These are phyloP conservation scores for Coprinellus micaceus DNA, from an alignment of 768 basidiomycete genomes.

Conservation along the genomic window DNA sequence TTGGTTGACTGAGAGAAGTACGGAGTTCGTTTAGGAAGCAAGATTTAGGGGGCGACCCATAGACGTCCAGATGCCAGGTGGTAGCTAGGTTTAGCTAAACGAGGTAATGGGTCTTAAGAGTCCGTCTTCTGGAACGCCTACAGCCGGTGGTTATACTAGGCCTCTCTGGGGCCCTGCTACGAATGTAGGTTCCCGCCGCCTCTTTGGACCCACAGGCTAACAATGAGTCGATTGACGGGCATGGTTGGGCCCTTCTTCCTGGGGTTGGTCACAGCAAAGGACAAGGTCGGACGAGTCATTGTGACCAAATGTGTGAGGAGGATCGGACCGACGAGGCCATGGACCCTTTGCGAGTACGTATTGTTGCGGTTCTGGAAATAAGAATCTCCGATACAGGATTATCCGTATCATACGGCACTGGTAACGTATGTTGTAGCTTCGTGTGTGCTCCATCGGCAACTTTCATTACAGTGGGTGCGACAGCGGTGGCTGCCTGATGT, in stretches of 20 bases:
- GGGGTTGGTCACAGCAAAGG: too few species aligned
- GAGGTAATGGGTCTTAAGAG: background rate
- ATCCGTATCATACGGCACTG: slow-evolving; percentile 3
- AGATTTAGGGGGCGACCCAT: background rate
- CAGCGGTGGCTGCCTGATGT: background rate
- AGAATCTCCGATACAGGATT: slow-evolving; percentile 1
- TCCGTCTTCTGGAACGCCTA: background rate
- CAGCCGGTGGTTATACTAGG: background rate
- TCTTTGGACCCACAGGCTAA: too few species aligned
- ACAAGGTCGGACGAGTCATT: background rate
- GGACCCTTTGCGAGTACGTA: background rate
- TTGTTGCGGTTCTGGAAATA: background rate
- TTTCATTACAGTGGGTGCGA: slow-evolving; percentile 1
- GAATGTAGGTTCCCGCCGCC: background rate
- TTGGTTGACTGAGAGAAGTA: background rate
- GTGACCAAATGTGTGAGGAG: background rate
- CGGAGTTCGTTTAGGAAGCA: background rate
- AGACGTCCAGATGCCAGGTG: background rate
- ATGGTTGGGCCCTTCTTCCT: too few species aligned
- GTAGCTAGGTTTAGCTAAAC: background rate
- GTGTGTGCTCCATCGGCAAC: background rate
- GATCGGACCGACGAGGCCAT: slow-evolving; percentile 3
- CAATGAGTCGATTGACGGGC: too few species aligned
- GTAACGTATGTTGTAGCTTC: background rate
- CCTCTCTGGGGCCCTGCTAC: background rate